Evolutionary conservation across 1,139 yeast species (phyloP).

Genomic region (Lodderomyces margitis): DNA sequence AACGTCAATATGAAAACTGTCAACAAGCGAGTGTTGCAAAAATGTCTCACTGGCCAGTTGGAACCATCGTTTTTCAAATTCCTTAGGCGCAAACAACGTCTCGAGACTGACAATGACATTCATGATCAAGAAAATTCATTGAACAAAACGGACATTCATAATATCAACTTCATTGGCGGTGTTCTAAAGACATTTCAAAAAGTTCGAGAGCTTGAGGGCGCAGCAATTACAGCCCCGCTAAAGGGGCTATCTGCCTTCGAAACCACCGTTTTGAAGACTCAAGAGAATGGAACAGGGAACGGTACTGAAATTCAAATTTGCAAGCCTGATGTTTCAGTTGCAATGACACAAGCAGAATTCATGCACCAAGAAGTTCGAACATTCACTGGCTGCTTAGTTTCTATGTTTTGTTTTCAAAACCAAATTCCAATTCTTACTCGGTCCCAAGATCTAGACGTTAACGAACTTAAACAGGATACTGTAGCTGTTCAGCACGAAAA

Average conservation of each 20-base stretch:
- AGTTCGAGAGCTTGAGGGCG: slow-evolving; percentile 33
- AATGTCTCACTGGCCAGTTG: slow-evolving; percentile 28
- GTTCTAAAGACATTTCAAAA: slow-evolving; percentile 33
- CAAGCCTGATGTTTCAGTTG: background rate
- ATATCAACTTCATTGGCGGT: slow-evolving; percentile 32
- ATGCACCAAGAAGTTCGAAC: slow-evolving; percentile 27
- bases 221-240: slow-evolving; percentile 15
- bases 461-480: slow-evolving; percentile 14
- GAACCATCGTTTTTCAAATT: slow-evolving; percentile 31
- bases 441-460: slow-evolving; percentile 19
- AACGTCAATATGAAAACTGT: slow-evolving; percentile 24
- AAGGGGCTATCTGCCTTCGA: background rate
- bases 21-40: slow-evolving; percentile 21
- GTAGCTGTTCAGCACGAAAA: slow-evolving; percentile 40
- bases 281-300: no score
- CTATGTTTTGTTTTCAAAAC: slow-evolving; percentile 23
- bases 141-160: slow-evolving; percentile 30
- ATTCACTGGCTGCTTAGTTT: slow-evolving; percentile 26
- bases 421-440: slow-evolving; percentile 30
- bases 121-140: slow-evolving; percentile 9
- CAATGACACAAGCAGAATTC: slow-evolving; percentile 18
- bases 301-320: background rate
- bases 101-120: background rate
- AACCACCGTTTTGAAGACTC: background rate
- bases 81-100: slow-evolving; percentile 16